Base-by-base conservation (phyloP, 2,329 filamentous ascomycete species). In the Cryphonectria parasitica region DNA sequence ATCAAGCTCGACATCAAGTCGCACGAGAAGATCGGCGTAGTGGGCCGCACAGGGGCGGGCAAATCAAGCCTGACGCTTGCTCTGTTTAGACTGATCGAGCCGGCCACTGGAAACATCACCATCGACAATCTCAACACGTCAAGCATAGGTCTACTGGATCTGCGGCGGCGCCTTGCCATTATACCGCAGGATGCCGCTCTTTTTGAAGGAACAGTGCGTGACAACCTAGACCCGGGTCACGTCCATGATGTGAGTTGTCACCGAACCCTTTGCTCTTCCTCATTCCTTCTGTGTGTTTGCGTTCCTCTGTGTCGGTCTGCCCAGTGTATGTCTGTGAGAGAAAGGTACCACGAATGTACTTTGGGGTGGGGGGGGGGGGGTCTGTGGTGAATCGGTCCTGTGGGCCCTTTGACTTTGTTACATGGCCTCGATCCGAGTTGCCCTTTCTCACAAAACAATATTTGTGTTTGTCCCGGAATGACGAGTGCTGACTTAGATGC, bases 101-200 rank as follows among this genome's bases (percentile, higher is more conserved):
- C 95, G 2, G 88, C 86, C 52, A 89, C 89, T 58, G 96, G 96
- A 67, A 87, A 91, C 77, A 96, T 99, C 76, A 92, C 89, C 76
- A 97, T 99, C 77, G 96, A 99, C 81, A 87, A 89, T 62, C 83
- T 99, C 68, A 92, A 98, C 81, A 97, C 96, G 17, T 95, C 93
- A 68, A 90, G 89, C 3, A 98, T 99, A 77, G 96, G 96, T 2
- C 83, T 99, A 67, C 83, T 97, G 68, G 96, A 99, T 80, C 87
- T 99, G 69, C 90, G 96, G 69, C 89, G 95, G 69, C 91, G 96
- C 70, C 86, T 99, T 64, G 95, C 96, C 68, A 99, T 99, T 77
- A 99, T 99, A 75, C 96, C 97, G 5, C 96, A 99, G 80, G 97
- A 99, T 82, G 95, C 96, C 41, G 95, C 95, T 74, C 88, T 99